A percentile compares a stretch with the other conserved stretches of the same genome.
Evolutionary conservation across 140 eudicot species (phyloP).

Genomic region (Stevia rebaudiana): DNA sequence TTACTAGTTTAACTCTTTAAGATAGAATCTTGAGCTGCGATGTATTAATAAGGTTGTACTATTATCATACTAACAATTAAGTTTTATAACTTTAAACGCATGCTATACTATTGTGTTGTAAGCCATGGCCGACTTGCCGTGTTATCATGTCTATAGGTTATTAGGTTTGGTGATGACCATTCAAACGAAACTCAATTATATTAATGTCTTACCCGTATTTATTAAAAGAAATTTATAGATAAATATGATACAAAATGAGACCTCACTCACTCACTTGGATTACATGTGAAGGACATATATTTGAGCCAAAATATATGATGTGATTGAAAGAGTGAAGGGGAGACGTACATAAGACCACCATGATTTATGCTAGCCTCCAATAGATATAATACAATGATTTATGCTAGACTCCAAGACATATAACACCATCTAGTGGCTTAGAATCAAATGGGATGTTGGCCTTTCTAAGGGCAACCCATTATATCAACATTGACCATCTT

Average conservation of each 20-base stretch:
- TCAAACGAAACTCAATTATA: not conserved
- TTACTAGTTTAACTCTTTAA: too few species aligned
- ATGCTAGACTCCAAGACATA: constrained; percentile 10
- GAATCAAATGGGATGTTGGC: constrained; percentile 30
- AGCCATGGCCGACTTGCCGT: not conserved
- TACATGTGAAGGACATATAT: constrained; percentile 5
- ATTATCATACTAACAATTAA: too few species aligned
- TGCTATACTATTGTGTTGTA: not conserved
- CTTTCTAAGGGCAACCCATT: constrained; percentile 26
- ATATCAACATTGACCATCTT: constrained; percentile 7
- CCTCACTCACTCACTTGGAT: not conserved
- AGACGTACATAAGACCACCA: not conserved
- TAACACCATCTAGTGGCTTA: too few species aligned
- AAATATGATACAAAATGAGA: not conserved
- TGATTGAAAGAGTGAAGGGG: constrained; percentile 20
- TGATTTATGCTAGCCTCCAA: constrained; percentile 11
- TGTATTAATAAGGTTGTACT: not conserved
- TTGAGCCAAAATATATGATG: constrained; percentile 18
- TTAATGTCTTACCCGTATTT: not conserved
- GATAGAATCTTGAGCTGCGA: not conserved
- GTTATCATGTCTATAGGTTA: not conserved
- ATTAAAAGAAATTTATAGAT: not conserved
- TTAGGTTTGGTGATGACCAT: not conserved
- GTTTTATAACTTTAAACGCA: not conserved
- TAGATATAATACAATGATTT: not conserved